Evolutionary conservation across 495 filamentous ascomycete species (phyloP), one percentile per base, ranked within the genome.

Genomic region (Aspergillus nanangensis): DNA sequence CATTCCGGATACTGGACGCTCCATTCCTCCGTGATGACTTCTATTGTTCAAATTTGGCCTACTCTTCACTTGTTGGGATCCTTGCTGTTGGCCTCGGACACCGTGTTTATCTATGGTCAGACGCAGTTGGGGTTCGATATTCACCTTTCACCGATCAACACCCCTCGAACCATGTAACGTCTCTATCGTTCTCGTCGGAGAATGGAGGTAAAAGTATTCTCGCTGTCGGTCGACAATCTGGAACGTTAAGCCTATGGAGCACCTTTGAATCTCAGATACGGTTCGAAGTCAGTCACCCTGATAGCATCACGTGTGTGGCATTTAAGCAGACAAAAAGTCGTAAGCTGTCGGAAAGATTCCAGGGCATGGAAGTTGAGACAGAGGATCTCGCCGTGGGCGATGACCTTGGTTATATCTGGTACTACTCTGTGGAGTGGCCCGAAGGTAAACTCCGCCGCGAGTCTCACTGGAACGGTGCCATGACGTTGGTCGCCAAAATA

Each of bases 361-460:
- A 39, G 3, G 47, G 55, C 25, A 11, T 57, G 18, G 59, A 66
- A 24, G 58, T 64, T 8, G 57, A 67, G 22, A 60, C 60, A 15
- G 91, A 98, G 61, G 89, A 95, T 46, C 78, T 98, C 29, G 74
- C 92, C 3, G 86, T 93, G 13, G 90, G 94, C 3, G 91, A 97
- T 48, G 90, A 97, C 52, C 55, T 74, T n/a, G 93, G 93, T 1
- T 78, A 78, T 41, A 64, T 98, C 3, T 95, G 88, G 66, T 89
- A 92, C 52, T 98, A 97, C 63, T 78, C 82, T 7, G 75, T 98
- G 5, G 89, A 96, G 59, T 96, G 92, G 92, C 84, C 88, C 15
- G 59, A 68, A 33, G 49, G 61, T 18, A 52, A 68, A 3, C 52
- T 55, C 13, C 48, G 57, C 41, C 66, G 68, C 21, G 59, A 77